Conservation (phyloP, 2,329 filamentous ascomycete species). For the Lecanicillium sp. region DNA sequence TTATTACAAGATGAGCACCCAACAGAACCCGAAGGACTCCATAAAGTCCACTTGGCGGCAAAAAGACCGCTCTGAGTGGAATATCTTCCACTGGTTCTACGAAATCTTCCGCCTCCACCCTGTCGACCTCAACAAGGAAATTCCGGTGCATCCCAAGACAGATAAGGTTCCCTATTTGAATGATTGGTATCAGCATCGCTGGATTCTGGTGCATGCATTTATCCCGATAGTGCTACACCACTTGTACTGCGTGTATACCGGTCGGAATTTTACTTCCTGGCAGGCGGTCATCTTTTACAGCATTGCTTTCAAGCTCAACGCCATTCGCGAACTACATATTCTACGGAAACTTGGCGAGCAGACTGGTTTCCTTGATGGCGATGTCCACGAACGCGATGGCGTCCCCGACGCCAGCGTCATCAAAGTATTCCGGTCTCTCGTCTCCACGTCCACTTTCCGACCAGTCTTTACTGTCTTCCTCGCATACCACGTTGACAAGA, state of each 20-base stretch:
- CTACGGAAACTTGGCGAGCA: slow-evolving; percentile 22
- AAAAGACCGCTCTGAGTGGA: slow-evolving; percentile 11
- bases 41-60: slow-evolving; percentile 16
- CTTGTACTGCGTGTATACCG: slow-evolving; percentile 6
- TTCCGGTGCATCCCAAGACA: slow-evolving; percentile 23
- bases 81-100: slow-evolving; percentile 11
- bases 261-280: slow-evolving; percentile 8
- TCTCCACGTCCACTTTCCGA: slow-evolving; percentile 14
- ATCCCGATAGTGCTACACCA: slow-evolving; percentile 17
- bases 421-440: slow-evolving; percentile 16
- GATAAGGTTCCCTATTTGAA: slow-evolving; percentile 23
- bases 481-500: slow-evolving; percentile 13
- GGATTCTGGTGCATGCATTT: slow-evolving; percentile 23
- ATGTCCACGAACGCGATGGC: slow-evolving; percentile 24
- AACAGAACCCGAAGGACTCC: slow-evolving; percentile 11
- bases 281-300: slow-evolving; percentile 17
- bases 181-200: slow-evolving; percentile 20
- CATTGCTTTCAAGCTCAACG: slow-evolving; percentile 20
- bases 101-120: slow-evolving; percentile 12
- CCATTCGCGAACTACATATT: slow-evolving; percentile 19
- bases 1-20: not conserved
- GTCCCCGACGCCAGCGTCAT: slow-evolving; percentile 22
- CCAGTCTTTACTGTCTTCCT: slow-evolving; percentile 17
- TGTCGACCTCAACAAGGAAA: slow-evolving; percentile 8
- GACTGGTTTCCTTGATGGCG: slow-evolving; percentile 20